Conservation (phyloP, 345 rosid genomes). For the Ricinus communis region DNA sequence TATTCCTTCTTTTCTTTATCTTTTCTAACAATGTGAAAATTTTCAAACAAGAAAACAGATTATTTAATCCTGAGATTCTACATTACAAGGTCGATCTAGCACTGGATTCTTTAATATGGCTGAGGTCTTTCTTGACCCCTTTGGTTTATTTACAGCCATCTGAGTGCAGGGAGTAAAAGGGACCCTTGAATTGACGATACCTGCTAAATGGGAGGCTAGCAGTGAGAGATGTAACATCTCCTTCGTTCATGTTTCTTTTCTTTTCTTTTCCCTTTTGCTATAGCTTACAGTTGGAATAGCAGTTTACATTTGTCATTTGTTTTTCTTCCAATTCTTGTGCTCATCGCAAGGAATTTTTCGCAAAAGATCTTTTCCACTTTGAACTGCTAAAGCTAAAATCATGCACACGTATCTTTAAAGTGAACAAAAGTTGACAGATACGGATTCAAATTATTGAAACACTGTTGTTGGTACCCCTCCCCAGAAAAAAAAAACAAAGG, state of each 20-base stretch:
- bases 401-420: slow-evolving; percentile 10
- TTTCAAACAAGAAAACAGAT: no score
- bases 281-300: not conserved
- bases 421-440: slow-evolving; percentile 8
- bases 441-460: not conserved
- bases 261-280: no score
- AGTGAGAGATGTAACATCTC: slow-evolving; percentile 16
- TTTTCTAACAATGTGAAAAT: no score
- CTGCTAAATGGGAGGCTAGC: slow-evolving; percentile 17
- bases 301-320: not conserved
- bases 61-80: no score
- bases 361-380: not conserved
- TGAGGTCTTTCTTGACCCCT: not conserved
- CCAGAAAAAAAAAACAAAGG: no score
- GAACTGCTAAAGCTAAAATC: slow-evolving; percentile 5
- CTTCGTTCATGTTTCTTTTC: not conserved
- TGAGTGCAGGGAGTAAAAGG: slow-evolving; percentile 7
- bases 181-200: slow-evolving; percentile 30
- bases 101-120: not conserved
- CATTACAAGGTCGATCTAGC: no score
- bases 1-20: no score
- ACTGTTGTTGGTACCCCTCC: no score
- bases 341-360: no score
- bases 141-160: not conserved
- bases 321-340: not conserved